These are phyloP conservation scores for Luffa acutangula DNA, from an alignment of 306 rosid species.

Conservation along the genomic window DNA sequence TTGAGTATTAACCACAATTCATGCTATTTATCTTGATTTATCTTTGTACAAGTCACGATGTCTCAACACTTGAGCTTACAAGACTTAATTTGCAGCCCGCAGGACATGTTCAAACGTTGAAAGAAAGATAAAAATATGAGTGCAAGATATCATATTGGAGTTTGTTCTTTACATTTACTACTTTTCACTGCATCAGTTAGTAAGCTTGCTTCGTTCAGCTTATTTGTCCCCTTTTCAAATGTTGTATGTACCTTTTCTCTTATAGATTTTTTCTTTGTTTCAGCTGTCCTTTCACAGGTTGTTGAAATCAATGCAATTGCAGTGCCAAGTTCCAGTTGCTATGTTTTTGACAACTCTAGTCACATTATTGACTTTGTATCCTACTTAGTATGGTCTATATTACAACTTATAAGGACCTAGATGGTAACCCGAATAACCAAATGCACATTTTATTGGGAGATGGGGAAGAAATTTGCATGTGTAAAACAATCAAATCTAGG, in stretches of 20 bases:
- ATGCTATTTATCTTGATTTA: neutral
- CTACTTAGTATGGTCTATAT: conserved; percentile 16
- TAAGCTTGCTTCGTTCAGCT: conserved; percentile 13
- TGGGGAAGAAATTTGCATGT: neutral
- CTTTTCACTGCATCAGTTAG: conserved; percentile 17
- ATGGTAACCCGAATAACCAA: neutral
- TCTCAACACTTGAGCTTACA: neutral
- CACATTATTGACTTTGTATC: conserved; percentile 89
- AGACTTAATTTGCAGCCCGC: neutral
- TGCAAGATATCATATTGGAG: conserved; percentile 3
- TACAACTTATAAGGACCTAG: neutral
- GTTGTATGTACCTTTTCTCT: neutral
- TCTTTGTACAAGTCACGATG: neutral
- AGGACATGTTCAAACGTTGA: conserved; percentile 11
- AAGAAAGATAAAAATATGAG: conserved; percentile 10
- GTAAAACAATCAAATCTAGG: neutral
- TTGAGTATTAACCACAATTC: neutral
- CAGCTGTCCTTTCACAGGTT: conserved; percentile 43
- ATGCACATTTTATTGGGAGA: neutral
- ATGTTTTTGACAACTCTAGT: conserved; percentile 66
- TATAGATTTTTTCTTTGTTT: conserved; percentile 1
- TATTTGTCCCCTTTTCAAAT: neutral
- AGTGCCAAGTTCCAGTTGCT: conserved; percentile 67
- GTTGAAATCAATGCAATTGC: conserved; percentile 34
- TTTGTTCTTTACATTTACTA: neutral